These are phyloP conservation scores for Leccinum variicolor DNA, from an alignment of 768 basidiomycete genomes.

Conservation along the genomic window DNA sequence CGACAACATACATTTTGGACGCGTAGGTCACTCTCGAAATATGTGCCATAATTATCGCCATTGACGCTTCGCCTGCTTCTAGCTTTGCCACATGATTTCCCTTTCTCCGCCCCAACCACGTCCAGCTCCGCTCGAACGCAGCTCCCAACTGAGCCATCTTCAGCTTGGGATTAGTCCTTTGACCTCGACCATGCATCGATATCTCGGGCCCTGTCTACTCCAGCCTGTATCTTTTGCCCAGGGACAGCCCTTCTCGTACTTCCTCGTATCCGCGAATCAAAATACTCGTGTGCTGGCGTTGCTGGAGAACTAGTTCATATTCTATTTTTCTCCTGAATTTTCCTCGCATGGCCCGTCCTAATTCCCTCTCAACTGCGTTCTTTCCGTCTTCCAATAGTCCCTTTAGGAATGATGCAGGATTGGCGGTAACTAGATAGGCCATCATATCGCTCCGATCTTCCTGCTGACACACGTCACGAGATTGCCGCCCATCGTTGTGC, in stretches of 20 bases:
- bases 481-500: neutral
- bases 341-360: constrained; percentile 3
- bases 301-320: neutral
- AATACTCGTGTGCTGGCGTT: neutral
- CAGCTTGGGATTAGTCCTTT: neutral
- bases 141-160: neutral
- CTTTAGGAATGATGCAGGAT: neutral
- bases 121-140: constrained; percentile 35
- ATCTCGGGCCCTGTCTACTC: neutral
- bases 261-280: neutral
- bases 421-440: neutral
- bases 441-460: neutral
- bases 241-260: neutral
- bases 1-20: constrained; percentile 10
- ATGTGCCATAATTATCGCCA: constrained; percentile 27
- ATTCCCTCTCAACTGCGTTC: neutral
- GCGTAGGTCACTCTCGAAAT: neutral
- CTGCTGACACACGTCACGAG: neutral
- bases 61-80: constrained; percentile 13
- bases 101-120: constrained; percentile 34
- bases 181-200: neutral
- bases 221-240: neutral
- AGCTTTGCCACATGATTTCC: constrained; percentile 23
- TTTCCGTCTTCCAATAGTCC: neutral
- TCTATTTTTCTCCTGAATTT: neutral